Conservation (phyloP, 495 filamentous ascomycete genomes). For the Podospora comata region DNA sequence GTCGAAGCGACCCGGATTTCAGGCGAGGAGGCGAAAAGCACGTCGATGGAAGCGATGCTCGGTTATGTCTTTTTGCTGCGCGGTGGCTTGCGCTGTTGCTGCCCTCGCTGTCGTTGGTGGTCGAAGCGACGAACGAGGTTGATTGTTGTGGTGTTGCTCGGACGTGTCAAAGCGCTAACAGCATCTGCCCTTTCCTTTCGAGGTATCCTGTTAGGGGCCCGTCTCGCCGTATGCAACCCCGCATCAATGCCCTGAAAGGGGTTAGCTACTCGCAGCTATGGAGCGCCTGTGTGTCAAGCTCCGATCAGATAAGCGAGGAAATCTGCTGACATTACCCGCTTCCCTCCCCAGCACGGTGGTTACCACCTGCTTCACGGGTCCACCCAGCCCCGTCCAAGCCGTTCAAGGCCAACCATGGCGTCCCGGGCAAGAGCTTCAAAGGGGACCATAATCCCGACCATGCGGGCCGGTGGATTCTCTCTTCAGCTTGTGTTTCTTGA, state of each 20-base stretch:
- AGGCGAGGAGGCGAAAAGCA: conserved; percentile 4
- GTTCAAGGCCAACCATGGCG: background rate
- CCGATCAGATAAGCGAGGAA: conserved; percentile 7
- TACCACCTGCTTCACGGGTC: background rate
- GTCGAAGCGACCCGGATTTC: conserved; percentile 1
- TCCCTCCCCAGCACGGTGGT: background rate
- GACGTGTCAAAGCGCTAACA: background rate
- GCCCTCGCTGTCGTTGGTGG: background rate
- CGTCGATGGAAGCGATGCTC: conserved; percentile 3
- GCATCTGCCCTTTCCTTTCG: background rate
- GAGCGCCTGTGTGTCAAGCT: background rate
- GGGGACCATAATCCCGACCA: background rate
- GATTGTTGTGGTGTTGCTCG: background rate
- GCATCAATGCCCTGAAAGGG: background rate
- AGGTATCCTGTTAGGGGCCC: background rate
- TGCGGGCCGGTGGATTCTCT: conserved; percentile 4
- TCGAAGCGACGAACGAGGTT: conserved; percentile 6
- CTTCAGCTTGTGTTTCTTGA: conserved; percentile 3
- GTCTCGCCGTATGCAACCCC: background rate
- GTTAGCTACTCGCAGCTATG: background rate
- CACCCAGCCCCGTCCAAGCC: background rate
- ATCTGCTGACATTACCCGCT: background rate
- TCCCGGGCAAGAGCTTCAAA: background rate
- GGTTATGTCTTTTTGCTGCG: background rate
- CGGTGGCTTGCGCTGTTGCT: background rate